These are phyloP conservation scores for Adansonia digitata DNA, from an alignment of 345 rosid species.

Conservation along the genomic window DNA sequence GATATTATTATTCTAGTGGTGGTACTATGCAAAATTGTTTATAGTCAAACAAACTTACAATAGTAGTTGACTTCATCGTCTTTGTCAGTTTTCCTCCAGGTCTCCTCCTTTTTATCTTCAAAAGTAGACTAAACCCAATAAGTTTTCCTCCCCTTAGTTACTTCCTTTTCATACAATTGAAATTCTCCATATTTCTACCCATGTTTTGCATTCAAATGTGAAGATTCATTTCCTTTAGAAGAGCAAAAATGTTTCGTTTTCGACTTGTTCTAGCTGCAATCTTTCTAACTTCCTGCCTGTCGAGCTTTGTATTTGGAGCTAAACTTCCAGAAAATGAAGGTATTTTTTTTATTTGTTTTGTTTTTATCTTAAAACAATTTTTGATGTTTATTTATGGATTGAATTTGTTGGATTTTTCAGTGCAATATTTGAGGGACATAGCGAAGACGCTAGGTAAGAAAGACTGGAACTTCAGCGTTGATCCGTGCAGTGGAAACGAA, in stretches of 20 bases:
- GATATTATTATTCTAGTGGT: background rate
- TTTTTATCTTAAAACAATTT: background rate
- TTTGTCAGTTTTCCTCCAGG: background rate
- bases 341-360: background rate
- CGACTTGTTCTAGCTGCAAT: slow-evolving; percentile 15
- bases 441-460: slow-evolving; percentile 39
- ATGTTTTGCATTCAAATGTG: background rate
- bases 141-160: background rate
- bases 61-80: background rate
- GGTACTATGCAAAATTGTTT: background rate
- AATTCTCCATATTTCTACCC: background rate
- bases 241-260: slow-evolving; percentile 9
- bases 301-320: slow-evolving; percentile 21
- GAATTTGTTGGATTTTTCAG: slow-evolving; percentile 19
- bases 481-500: slow-evolving; percentile 41
- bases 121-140: background rate
- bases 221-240: background rate
- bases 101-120: background rate
- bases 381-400: background rate
- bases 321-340: slow-evolving; percentile 35
- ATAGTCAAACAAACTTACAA: background rate
- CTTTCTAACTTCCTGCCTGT: slow-evolving; percentile 14
- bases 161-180: background rate
- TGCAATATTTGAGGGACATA: slow-evolving; percentile 38
- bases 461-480: slow-evolving; percentile 44